Base-by-base conservation (phyloP, 2,329 filamentous ascomycete genomes). In the Huntiella moniliformis region DNA sequence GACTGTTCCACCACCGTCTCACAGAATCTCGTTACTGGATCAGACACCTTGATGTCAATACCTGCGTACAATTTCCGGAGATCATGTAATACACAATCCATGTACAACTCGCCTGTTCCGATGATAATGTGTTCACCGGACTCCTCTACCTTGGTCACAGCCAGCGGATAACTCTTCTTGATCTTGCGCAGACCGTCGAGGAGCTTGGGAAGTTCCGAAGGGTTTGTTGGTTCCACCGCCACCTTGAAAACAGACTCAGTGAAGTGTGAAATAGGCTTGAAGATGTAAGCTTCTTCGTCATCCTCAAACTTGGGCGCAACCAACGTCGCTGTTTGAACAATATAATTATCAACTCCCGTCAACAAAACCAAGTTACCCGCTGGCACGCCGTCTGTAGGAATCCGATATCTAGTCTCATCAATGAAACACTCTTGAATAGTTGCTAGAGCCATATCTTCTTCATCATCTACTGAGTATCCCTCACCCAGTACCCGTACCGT, bases 41-140 rank as follows among this genome's bases (percentile, higher is more conserved):
- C 91, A 0, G 91, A 98, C 42, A 98, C 85, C 64, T 96, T 96
- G 64, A 98, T 82, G 60, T 98, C 91, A 91, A 98, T 98, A 56
- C 96, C 88, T 11, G 91, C 87, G 58, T 95, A 98, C n/a, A 96
- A 63, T 36, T 79, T 75, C 45, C 91, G 81, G 40, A 98, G 70
- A 58, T 98, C 91, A 60, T 98, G 91, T 39, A 98, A 70, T 3
- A 98, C 88, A 56, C 91, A 98, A 60, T 98, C 91, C 87, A 98
- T 96, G 66, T 98, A 98, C n/a, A 98, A 69, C 61, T 98, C 91
- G 50, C 91, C 91, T 0, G 91, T 98, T 17, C 91, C 91, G 4
- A 98, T 73, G 40, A 98, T 72, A 53, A 98, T 80, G 58, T 98
- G 91, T 62, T 98, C 91, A 43, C 91, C 91, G 1, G 86, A 95